Conservation (phyloP, 257 asterid species). For the Eustoma russellianum region DNA sequence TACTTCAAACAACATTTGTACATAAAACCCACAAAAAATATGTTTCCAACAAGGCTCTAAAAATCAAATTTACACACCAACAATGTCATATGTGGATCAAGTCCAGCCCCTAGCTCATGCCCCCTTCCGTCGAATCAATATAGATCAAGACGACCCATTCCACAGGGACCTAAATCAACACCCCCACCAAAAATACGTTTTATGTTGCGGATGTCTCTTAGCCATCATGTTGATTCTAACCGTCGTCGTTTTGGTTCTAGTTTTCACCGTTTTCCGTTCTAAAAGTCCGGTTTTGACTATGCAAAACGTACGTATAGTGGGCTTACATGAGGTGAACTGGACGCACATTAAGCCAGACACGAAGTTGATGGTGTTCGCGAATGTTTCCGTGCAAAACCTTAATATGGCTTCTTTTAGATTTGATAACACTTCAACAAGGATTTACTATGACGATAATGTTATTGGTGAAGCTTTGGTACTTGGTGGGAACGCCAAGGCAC, state of each 20-base stretch:
- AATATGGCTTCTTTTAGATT: slow-evolving; percentile 25
- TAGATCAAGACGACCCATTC: slow-evolving; percentile 14
- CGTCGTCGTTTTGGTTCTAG: slow-evolving; percentile 9
- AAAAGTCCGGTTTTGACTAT: slow-evolving; percentile 20
- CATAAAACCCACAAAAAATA: not conserved
- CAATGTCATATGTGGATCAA: slow-evolving; percentile 18
- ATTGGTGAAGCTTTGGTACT: slow-evolving; percentile 15
- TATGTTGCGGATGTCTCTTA: slow-evolving; percentile 25
- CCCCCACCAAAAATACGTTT: slow-evolving; percentile 18
- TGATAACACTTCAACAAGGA: not conserved
- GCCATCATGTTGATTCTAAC: slow-evolving; percentile 9
- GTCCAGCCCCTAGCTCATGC: slow-evolving; percentile 25
- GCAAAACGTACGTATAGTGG: slow-evolving; percentile 14
- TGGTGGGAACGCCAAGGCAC: slow-evolving; percentile 5
- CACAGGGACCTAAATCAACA: slow-evolving; percentile 9
- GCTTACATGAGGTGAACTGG: slow-evolving; percentile 13
- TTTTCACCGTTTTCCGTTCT: slow-evolving; percentile 22
- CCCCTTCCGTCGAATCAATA: slow-evolving; percentile 2
- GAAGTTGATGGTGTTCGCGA: slow-evolving; percentile 15
- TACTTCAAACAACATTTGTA: not conserved
- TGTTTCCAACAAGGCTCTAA: not conserved
- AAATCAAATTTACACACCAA: not conserved
- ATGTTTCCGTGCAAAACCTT: slow-evolving; percentile 23
- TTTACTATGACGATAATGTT: slow-evolving; percentile 12
- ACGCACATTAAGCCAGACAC: slow-evolving; percentile 3